These are phyloP conservation scores for Scortechinia acanthostroma DNA, from an alignment of 2,329 filamentous ascomycete species.

Conservation along the genomic window DNA sequence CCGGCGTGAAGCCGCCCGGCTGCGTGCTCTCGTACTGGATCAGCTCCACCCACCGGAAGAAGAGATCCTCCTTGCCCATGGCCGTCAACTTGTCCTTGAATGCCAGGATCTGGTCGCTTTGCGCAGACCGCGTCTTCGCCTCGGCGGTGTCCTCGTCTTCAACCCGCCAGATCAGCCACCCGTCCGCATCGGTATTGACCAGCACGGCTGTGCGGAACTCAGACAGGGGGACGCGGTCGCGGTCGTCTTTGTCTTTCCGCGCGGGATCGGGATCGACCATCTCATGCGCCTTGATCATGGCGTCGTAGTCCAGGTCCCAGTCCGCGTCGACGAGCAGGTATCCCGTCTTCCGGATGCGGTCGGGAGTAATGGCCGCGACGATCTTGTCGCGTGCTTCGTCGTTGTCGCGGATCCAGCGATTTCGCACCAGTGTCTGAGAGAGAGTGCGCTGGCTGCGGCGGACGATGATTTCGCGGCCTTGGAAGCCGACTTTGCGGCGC, in stretches of 20 bases:
- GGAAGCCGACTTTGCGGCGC: neutral
- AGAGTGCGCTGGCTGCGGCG: neutral
- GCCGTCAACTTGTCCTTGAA: neutral
- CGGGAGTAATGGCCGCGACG: neutral
- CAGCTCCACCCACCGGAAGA: conserved; percentile 2
- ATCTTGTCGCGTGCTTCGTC: neutral
- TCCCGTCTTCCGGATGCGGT: neutral
- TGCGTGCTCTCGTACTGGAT: neutral
- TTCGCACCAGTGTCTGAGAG: neutral
- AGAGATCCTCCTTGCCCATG: conserved; percentile 1
- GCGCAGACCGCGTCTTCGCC: neutral
- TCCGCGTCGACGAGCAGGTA: conserved; percentile 1
- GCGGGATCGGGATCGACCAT: neutral
- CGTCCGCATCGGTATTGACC: neutral
- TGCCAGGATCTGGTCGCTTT: neutral
- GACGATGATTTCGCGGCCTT: neutral
- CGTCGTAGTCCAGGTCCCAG: neutral
- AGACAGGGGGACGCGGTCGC: neutral
- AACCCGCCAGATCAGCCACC: conserved; percentile 1
- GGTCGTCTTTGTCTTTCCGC: neutral
- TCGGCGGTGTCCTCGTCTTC: neutral
- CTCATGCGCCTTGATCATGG: neutral
- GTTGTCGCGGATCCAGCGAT: neutral
- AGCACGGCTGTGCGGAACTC: conserved; percentile 1
- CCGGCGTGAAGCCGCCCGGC: neutral